A percentile compares a stretch with the other conserved stretches of the same genome.
phyloP scores from a whole-genome alignment of 1,284 basidiomycete species.

The Ceratobasidium sp. region DNA sequence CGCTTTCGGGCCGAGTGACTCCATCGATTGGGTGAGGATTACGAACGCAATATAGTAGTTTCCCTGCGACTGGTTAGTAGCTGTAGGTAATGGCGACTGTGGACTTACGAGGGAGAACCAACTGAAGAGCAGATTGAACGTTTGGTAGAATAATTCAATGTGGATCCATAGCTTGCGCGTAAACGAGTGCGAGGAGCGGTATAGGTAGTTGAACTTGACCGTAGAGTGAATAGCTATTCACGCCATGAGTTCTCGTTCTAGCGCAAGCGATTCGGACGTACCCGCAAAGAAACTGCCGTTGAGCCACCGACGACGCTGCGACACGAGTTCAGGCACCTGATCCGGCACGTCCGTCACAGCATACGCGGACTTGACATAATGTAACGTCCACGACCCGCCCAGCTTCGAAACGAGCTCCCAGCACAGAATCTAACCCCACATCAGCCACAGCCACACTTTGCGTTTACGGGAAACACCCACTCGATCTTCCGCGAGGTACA shows the following conservation, averaged over 20 bases:
- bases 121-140: slow-evolving; percentile 87
- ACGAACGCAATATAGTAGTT: slow-evolving; percentile 91
- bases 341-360: slow-evolving; percentile 93
- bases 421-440: slow-evolving; percentile 72
- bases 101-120: slow-evolving; percentile 84
- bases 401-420: slow-evolving; percentile 94
- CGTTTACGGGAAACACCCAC: slow-evolving; percentile 52
- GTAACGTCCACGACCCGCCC: slow-evolving; percentile 83
- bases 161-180: slow-evolving; percentile 93
- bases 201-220: slow-evolving; percentile 91
- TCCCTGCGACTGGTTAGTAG: slow-evolving; percentile 57
- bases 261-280: neutral
- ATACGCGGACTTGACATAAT: slow-evolving; percentile 93
- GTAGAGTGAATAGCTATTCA: slow-evolving; percentile 77
- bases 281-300: slow-evolving; percentile 95
- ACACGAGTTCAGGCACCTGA: slow-evolving; percentile 87
- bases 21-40: slow-evolving; percentile 75
- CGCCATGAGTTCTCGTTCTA: neutral
- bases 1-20: slow-evolving; percentile 60
- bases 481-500: slow-evolving; percentile 93
- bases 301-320: slow-evolving; percentile 92
- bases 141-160: slow-evolving; percentile 90
- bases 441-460: neutral
- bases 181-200: slow-evolving; percentile 85
- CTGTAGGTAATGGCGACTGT: slow-evolving; percentile 2